Conservation (phyloP, 352 stramenopile genomes). For the Phytophthora pistaciae region DNA sequence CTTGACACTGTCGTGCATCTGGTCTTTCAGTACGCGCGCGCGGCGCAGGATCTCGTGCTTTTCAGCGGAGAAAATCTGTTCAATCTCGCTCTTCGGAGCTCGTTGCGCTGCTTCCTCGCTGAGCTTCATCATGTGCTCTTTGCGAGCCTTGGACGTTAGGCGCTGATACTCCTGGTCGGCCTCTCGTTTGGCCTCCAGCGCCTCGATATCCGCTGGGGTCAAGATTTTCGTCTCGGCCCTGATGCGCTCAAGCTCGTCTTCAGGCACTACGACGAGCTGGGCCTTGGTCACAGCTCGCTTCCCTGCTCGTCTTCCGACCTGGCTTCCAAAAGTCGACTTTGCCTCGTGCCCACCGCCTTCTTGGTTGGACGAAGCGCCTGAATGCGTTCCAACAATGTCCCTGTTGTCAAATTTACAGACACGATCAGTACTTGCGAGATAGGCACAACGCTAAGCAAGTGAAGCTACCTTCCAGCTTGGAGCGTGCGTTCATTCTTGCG, state of each 20-base stretch:
- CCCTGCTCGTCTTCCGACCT: slow-evolving; percentile 12
- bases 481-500: slow-evolving; percentile 65
- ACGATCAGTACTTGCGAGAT: not conserved
- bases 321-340: slow-evolving; percentile 12
- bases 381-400: slow-evolving; percentile 49
- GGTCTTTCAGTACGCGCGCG: slow-evolving; percentile 70
- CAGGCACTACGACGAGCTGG: slow-evolving; percentile 37
- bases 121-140: slow-evolving; percentile 82
- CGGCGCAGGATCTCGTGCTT: slow-evolving; percentile 68
- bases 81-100: slow-evolving; percentile 81
- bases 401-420: no score
- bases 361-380: slow-evolving; percentile 32
- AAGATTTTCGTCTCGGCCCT: slow-evolving; percentile 78
- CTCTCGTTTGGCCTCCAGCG: slow-evolving; percentile 63
- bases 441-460: not conserved
- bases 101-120: slow-evolving; percentile 68
- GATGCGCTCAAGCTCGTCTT: slow-evolving; percentile 65
- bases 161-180: slow-evolving; percentile 63
- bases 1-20: slow-evolving; percentile 94
- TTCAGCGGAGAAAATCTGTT: slow-evolving; percentile 78
- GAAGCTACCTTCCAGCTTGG: slow-evolving; percentile 60
- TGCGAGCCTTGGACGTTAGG: slow-evolving; percentile 73
- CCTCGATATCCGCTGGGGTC: slow-evolving; percentile 58
- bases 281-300: slow-evolving; percentile 20
- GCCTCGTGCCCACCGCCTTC: slow-evolving; percentile 27